A percentile compares a stretch with the other conserved stretches of the same genome.
Conservation (phyloP, 169 alveolate genomes). For the Toxoplasma gondii region DNA sequence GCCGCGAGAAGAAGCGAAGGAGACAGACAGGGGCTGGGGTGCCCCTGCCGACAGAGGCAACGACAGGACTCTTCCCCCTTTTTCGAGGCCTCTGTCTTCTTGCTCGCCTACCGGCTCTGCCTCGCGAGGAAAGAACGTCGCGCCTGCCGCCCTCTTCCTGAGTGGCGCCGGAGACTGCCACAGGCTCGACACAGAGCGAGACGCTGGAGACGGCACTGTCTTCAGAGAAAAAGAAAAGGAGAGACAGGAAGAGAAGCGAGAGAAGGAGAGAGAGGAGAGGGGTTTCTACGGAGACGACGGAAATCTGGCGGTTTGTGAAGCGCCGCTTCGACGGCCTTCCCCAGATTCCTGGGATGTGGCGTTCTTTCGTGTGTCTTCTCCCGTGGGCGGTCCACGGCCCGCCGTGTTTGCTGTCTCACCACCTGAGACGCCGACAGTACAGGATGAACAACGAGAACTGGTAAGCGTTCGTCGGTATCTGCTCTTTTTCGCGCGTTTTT, state of each 20-base stretch:
- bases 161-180: background rate
- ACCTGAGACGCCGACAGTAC: background rate
- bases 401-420: background rate
- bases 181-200: background rate
- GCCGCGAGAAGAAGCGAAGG: background rate
- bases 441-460: background rate
- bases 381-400: background rate
- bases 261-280: background rate
- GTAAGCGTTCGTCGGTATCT: background rate
- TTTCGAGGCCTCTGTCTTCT: background rate
- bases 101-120: background rate
- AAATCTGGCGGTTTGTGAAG: background rate
- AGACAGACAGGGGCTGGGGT: too few relatives aligned
- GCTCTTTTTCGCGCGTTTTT: background rate
- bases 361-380: background rate
- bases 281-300: background rate
- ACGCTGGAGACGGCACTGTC: background rate
- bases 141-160: background rate
- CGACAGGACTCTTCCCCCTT: background rate
- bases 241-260: background rate
- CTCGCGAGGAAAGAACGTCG: background rate
- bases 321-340: background rate
- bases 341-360: background rate
- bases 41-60: background rate
- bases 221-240: background rate